phyloP scores from a whole-genome alignment of 192 early-diverging fungal species.

The Linnemannia exigua region DNA sequence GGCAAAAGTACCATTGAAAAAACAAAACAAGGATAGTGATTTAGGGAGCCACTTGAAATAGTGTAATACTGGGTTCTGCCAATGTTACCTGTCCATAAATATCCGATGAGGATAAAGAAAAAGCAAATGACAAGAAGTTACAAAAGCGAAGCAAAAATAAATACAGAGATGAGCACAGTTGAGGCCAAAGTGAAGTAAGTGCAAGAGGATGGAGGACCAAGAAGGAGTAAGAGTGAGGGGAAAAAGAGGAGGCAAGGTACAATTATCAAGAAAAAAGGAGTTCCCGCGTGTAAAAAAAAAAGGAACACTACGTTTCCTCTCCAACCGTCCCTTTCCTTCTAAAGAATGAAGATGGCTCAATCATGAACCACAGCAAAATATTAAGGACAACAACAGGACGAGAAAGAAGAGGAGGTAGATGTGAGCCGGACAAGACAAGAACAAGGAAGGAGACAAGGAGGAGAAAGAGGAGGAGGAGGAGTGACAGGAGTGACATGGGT shows the following conservation, averaged over 20 bases:
- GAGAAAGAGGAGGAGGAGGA: neutral
- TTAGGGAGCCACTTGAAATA: too few relatives aligned
- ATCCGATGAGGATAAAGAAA: too few relatives aligned
- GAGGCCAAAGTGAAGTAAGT: neutral
- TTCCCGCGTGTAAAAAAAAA: neutral
- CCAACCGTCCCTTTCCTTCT: neutral
- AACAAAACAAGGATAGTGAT: too few relatives aligned
- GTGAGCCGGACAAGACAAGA: neutral
- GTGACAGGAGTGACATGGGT: neutral
- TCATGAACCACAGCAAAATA: too few relatives aligned
- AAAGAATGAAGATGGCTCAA: too few relatives aligned
- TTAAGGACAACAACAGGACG: neutral
- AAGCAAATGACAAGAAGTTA: too few relatives aligned
- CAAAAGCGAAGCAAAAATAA: too few relatives aligned
- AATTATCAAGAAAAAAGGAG: neutral
- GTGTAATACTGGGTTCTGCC: too few relatives aligned
- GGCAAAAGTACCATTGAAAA: too few relatives aligned
- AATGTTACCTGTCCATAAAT: too few relatives aligned
- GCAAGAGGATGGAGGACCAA: neutral
- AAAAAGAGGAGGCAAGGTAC: neutral
- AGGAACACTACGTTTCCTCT: neutral
- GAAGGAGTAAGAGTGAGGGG: constrained; percentile 6
- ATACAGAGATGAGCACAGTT: neutral
- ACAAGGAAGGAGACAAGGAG: neutral
- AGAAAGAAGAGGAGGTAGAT: neutral